These are phyloP conservation scores for Sporothrix brunneoviolacea DNA, from an alignment of 2,329 filamentous ascomycete species.

Conservation along the genomic window DNA sequence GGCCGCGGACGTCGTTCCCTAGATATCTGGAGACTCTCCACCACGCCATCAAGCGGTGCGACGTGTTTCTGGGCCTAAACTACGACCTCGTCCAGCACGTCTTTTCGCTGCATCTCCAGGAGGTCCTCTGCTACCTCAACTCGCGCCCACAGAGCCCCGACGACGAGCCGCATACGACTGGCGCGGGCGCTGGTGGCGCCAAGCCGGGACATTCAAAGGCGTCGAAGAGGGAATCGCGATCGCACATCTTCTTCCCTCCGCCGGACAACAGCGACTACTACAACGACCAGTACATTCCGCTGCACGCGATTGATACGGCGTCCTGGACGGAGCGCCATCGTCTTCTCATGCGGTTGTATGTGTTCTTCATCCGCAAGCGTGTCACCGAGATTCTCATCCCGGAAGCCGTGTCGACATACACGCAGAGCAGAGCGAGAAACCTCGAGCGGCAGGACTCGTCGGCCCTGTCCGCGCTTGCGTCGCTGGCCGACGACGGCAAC, in stretches of 20 bases:
- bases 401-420: constrained; percentile 18
- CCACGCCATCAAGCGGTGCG: constrained; percentile 34
- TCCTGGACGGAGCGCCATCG: constrained; percentile 42
- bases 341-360: constrained; percentile 47
- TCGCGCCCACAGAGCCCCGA: constrained; percentile 23
- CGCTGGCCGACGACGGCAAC: background rate
- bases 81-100: constrained; percentile 37
- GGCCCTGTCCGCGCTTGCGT: background rate
- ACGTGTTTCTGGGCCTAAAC: constrained; percentile 31
- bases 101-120: constrained; percentile 43
- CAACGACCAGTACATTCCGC: constrained; percentile 18
- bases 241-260: constrained; percentile 1
- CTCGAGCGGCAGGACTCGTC: background rate
- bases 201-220: no score
- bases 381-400: constrained; percentile 23
- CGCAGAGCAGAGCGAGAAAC: background rate
- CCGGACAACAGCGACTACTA: constrained; percentile 12
- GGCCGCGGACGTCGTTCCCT: constrained; percentile 20
- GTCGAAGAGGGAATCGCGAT: no score
- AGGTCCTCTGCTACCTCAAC: constrained; percentile 42
- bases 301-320: constrained; percentile 41
- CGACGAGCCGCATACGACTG: constrained; percentile 14
- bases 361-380: constrained; percentile 34
- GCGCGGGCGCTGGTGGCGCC: no score
- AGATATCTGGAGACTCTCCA: constrained; percentile 35